A percentile compares a stretch with the other conserved stretches of the same genome.
These are phyloP conservation scores for Globisporangium iwayamae DNA, from an alignment of 352 stramenopile species.

Conservation along the genomic window DNA sequence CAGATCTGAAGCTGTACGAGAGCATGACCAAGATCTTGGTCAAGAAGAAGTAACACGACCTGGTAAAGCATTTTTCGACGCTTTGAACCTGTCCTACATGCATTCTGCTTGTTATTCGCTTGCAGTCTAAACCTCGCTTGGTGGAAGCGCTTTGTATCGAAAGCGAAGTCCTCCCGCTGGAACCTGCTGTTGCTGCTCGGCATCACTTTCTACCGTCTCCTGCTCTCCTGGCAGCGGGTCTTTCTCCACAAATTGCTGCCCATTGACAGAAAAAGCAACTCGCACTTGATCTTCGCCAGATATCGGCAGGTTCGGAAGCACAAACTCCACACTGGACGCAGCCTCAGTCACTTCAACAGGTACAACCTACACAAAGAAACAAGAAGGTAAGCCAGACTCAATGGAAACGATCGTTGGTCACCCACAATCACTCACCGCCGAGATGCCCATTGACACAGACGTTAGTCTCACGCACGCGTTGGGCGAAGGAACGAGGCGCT, in stretches of 20 bases:
- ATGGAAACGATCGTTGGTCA: too few species aligned
- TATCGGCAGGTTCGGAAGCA: conserved; percentile 14
- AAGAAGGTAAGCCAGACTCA: neutral
- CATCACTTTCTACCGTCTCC: neutral
- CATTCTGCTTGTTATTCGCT: neutral
- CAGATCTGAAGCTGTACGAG: conserved; percentile 46
- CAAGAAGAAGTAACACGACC: conserved; percentile 24
- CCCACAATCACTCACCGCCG: conserved; percentile 15
- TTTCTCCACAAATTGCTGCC: conserved; percentile 17
- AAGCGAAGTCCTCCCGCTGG: conserved; percentile 8
- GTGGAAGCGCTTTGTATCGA: conserved; percentile 9
- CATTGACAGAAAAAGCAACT: conserved; percentile 19
- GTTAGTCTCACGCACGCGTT: conserved; percentile 21
- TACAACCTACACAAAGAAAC: conserved; percentile 11
- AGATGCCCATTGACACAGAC: conserved; percentile 17
- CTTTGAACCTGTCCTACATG: neutral
- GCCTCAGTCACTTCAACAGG: conserved; percentile 18
- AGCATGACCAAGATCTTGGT: conserved; percentile 35
- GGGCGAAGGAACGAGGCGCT: conserved; percentile 13
- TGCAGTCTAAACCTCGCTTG: neutral
- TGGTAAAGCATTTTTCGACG: neutral
- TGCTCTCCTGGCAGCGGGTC: neutral
- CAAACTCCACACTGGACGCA: conserved; percentile 12
- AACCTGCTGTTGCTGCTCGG: neutral
- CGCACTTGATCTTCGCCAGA: conserved; percentile 11